Percentiles rank a stretch among this genome's conserved stretches.
Evolutionary conservation across 129 eudicot species (phyloP).

Genomic region (Smallanthus sonchifolius): DNA sequence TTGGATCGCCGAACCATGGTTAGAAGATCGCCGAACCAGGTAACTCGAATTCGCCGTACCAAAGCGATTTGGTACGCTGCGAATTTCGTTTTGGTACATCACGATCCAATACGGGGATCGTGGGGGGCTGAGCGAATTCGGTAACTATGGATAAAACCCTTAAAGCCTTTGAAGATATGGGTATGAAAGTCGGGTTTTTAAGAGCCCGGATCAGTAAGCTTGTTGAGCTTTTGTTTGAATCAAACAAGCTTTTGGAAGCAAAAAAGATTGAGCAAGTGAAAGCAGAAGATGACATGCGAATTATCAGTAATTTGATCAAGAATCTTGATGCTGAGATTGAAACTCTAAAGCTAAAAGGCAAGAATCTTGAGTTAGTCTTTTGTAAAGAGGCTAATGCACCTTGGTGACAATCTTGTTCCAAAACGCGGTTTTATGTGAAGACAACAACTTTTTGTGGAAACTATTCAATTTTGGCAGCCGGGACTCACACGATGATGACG

Average conservation of each 20-base stretch:
- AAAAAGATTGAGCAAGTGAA: slow-evolving; percentile 34
- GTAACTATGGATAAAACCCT: slow-evolving; percentile 65
- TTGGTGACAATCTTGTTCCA: slow-evolving; percentile 40
- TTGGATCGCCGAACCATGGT: no score
- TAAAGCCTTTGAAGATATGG: slow-evolving; percentile 60
- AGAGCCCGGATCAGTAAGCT: slow-evolving; percentile 43
- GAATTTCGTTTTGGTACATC: no score
- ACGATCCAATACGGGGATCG: no score
- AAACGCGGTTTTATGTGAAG: background rate
- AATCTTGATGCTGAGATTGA: slow-evolving; percentile 48
- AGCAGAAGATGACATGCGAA: slow-evolving; percentile 39
- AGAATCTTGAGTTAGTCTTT: slow-evolving; percentile 32
- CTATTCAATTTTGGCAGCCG: background rate
- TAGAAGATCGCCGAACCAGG: no score
- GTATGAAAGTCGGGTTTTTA: slow-evolving; percentile 64
- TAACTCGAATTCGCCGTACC: no score
- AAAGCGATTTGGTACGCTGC: no score
- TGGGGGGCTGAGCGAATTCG: no score
- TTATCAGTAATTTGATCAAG: slow-evolving; percentile 29
- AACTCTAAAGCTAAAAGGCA: slow-evolving; percentile 31
- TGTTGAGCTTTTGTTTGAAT: slow-evolving; percentile 31
- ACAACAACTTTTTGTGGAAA: background rate
- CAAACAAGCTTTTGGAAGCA: slow-evolving; percentile 25
- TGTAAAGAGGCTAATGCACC: slow-evolving; percentile 47
- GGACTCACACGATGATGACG: background rate